Base-by-base conservation (phyloP, 495 filamentous ascomycete genomes). In the Aspergillus wentii region DNA sequence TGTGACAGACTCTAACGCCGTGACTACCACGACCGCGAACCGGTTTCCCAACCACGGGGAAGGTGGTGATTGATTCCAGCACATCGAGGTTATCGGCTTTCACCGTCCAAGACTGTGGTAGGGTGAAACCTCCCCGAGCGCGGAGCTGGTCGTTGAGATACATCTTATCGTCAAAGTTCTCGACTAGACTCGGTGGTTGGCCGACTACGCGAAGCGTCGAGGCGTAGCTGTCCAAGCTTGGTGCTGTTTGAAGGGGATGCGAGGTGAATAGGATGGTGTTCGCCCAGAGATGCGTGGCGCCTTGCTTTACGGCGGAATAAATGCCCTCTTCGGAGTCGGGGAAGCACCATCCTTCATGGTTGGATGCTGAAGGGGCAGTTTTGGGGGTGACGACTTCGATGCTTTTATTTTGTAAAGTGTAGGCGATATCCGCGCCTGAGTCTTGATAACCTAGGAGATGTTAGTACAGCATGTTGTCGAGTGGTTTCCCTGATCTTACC, bases 231-330 rank as follows among this genome's bases (percentile, higher is more conserved):
- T 33, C 32, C 1, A 64, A 38, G 9, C 22, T 31, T 2, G 37
- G 3, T 3, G 60, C 56, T 7, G 29, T 51, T 44, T 68, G 61
- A 1, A 68, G 46, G 6, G 61, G 57, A 30, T 68, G 61, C 0
- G 59, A 54, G 4, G 44, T 17, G 35, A 68, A 68, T 1, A 64
- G 30, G 34, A 61, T 60, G 1, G 63, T 64, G 33, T 64, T 68
- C 4, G 61, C 63, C 63, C 63, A 68, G 4, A 64, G 36, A 40
- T 63, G 59, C 5, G 61, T 68, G 1, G 55, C 59, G 4, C 63
- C 63, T 21, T 46, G 22, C 8, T 52, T 19, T 0, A 68, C 34
- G 3, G 63, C 63, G 3, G 46, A 49, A 15, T 41, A 23, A 19
- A 68, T 68, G 7, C 59, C 59, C 10, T 52, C 55, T 33, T 60